Base-by-base conservation (phyloP, 768 basidiomycete genomes). In the Pleurotus sapidus region DNA sequence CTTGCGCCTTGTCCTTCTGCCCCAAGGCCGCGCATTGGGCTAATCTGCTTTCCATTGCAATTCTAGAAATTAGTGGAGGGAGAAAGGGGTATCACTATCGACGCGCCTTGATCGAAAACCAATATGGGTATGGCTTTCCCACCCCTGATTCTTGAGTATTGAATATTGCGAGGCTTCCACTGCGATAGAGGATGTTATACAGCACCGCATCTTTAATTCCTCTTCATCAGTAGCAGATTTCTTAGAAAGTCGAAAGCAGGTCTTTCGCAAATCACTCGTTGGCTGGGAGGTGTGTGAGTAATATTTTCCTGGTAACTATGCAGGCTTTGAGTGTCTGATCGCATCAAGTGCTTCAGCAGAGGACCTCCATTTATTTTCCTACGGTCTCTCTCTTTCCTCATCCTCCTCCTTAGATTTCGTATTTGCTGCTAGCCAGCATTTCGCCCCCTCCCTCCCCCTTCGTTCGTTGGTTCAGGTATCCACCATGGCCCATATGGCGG, bases 1-100 rank as follows among this genome's bases (percentile, higher is more conserved):
- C 88, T 6, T 86, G 77, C 0, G 84, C 91, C 65, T 93, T 93
- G 74, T 95, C 92, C 65, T 93, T 94, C 72, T 95, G 93, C 50
- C 74, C 77, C 63, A 92, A 82, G 20, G 81, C 61, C 1, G 82
- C 74, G 55, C 87, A 77, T 60, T 88, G 84, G 1, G 81, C 68
- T 40, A 93, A 79, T 68, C 81, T 88, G 55, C 69, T 68, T 46
- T 92, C 88, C 89, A 91, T 90, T 18, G 54, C 45, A 61, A 57
- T 56, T 60, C 30, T 34, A 34, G 30, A 34, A 34, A 11, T 34
- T 11, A 34, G 30, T 34, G 30, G 30, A 34, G 30, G 30, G 30
- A 34, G 30, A 34, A 34, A 34, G 30, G 30, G 30, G 30, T 34
- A 34, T 34, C 30, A 11, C 1, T 9, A 7, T 3, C 30, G 30